These are phyloP conservation scores for Thamnidium elegans DNA, from an alignment of 192 early-diverging fungal genomes.

Conservation along the genomic window DNA sequence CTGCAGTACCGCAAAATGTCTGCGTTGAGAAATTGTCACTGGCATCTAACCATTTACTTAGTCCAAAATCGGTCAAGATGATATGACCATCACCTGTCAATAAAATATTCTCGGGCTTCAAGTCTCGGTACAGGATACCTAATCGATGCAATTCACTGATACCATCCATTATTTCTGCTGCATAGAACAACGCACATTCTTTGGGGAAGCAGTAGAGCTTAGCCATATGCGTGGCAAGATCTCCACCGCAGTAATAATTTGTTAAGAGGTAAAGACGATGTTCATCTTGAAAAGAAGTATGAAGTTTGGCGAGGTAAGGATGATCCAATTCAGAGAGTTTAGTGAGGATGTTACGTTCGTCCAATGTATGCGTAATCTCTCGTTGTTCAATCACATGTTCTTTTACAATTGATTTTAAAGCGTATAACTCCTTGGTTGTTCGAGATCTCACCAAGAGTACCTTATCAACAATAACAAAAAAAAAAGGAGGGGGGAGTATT, in stretches of 20 bases:
- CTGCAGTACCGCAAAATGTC: slow-evolving; percentile 76
- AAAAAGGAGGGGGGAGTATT: neutral
- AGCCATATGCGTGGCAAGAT: slow-evolving; percentile 84
- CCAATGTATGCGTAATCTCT: slow-evolving; percentile 73
- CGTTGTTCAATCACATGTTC: slow-evolving; percentile 68
- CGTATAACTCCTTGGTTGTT: slow-evolving; percentile 42
- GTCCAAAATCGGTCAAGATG: slow-evolving; percentile 89
- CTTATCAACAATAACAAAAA: slow-evolving; percentile 27
- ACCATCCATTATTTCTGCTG: slow-evolving; percentile 82
- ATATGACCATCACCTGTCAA: slow-evolving; percentile 75
- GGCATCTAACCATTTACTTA: slow-evolving; percentile 65
- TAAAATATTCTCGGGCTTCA: slow-evolving; percentile 76
- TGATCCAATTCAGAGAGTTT: slow-evolving; percentile 68
- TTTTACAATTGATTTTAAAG: slow-evolving; percentile 54
- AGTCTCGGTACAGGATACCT: slow-evolving; percentile 86
- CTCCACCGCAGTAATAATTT: slow-evolving; percentile 87
- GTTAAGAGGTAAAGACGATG: slow-evolving; percentile 84
- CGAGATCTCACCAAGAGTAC: slow-evolving; percentile 46
- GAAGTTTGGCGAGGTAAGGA: slow-evolving; percentile 88
- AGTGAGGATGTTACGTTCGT: slow-evolving; percentile 78
- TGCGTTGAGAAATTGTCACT: slow-evolving; percentile 32
- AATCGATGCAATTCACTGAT: slow-evolving; percentile 83
- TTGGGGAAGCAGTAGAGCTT: slow-evolving; percentile 56
- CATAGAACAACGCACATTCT: slow-evolving; percentile 79
- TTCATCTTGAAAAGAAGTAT: slow-evolving; percentile 87